Evolutionary conservation across 139 green algal genomes (phyloP), one percentile per base, ranked within the genome.

Genomic region (Pedinophyceae sp.): DNA sequence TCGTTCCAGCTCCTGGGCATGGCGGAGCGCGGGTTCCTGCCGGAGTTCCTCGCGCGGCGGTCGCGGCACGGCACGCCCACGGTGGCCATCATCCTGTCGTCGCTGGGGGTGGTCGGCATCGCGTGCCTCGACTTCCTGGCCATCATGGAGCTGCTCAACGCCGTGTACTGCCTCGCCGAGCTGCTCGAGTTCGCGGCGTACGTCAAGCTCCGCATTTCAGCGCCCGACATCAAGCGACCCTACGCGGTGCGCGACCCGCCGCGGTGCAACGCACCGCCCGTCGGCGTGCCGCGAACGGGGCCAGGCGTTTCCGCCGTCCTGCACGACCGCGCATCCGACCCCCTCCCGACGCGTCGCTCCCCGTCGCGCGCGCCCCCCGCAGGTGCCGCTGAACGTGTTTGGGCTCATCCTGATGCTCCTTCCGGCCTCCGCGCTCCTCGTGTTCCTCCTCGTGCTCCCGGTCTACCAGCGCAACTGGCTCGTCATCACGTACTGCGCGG

Each of bases 181-280:
- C 70, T 96, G 54, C 73, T 96, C 48, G 87, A 97, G 83, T 97
- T 96, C 72, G 71, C 67, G 22, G 89, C 88, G 5, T 96, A 93
- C 52, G 55, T 97, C 20, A 76, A 65, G 70, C 69, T 97, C 58
- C 71, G 88, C 16, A 61, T 91, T 54, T 78, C 61, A 39, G 46
- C 55, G 19, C 83, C 83, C 1, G 29, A 79, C 28, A 71, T 89
- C 25, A 55, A 58, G 4, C 67, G 82, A 15, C 74, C 78, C 2
- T 88, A 77, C 69, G 48, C 23, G 15, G 15, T 38, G 23, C 34
- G 48, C 23, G 27, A 22, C 24, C 17, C 29, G 29, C 30, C 23
- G 52, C 52, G n/a, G 23, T 39, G 25, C 18, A 30, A n/a, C n/a
- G n/a, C n/a, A n/a, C n/a, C n/a, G 3, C 10, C 4, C 46, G 50